phyloP scores from a whole-genome alignment of 1,284 basidiomycete genomes.

The Microbotryomycetes sp. region DNA sequence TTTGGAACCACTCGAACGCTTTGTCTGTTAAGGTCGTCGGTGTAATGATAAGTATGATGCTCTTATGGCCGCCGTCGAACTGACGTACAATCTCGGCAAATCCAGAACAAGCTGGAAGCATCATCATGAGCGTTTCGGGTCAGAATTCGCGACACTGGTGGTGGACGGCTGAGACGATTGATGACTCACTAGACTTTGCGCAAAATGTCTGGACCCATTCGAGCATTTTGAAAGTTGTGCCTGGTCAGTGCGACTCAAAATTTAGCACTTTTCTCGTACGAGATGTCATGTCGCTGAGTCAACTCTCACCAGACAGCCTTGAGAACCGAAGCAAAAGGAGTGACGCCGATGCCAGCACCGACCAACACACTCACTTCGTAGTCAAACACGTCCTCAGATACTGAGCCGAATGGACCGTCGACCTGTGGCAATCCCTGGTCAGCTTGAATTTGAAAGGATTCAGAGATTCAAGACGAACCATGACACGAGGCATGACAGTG shows the following conservation, averaged over 20 bases:
- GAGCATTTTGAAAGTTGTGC: background rate
- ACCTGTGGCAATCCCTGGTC: slow-evolving; percentile 6
- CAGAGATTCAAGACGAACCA: slow-evolving; percentile 50
- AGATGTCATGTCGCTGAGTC: background rate
- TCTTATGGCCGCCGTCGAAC: no score
- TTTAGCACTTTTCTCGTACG: no score
- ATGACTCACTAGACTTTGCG: background rate
- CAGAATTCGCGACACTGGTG: no score
- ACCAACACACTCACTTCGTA: slow-evolving; percentile 78
- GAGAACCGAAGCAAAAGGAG: slow-evolving; percentile 82
- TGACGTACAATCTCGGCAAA: slow-evolving; percentile 38
- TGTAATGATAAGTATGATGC: no score
- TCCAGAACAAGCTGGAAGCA: slow-evolving; percentile 36
- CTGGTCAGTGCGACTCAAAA: no score
- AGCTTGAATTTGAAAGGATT: background rate
- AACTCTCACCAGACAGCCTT: slow-evolving; percentile 69
- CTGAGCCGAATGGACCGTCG: slow-evolving; percentile 39
- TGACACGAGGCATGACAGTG: slow-evolving; percentile 70
- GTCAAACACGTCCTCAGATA: slow-evolving; percentile 36
- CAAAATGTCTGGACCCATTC: background rate
- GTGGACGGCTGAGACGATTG: no score
- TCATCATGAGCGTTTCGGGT: no score
- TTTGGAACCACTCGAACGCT: slow-evolving; percentile 84
- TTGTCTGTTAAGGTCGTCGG: no score
- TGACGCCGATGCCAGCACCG: slow-evolving; percentile 82